These are phyloP conservation scores for Chlamydomonas schloesseri DNA, from an alignment of 139 green algal species.

Conservation along the genomic window DNA sequence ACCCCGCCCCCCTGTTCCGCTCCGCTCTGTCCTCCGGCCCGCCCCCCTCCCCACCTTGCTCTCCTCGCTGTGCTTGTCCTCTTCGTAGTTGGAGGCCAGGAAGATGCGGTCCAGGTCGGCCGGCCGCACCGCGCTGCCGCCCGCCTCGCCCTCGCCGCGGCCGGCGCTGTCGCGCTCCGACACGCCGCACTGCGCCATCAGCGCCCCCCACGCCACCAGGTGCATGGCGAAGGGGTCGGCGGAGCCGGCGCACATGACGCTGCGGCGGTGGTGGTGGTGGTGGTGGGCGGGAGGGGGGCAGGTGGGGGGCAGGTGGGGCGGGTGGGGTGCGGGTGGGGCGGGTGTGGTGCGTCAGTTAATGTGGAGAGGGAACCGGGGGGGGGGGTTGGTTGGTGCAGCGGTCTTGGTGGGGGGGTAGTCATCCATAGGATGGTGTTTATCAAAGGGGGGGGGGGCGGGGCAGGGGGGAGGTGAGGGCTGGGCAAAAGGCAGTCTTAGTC, in stretches of 20 bases:
- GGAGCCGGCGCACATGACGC: conserved; percentile 17
- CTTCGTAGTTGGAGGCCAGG: conserved; percentile 62
- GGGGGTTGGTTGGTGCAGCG: too few relatives aligned
- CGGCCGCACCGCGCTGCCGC: conserved; percentile 50
- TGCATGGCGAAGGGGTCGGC: conserved; percentile 52
- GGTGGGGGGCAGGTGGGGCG: too few relatives aligned
- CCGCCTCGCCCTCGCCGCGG: conserved; percentile 40
- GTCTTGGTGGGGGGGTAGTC: too few relatives aligned
- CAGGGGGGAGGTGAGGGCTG: too few relatives aligned
- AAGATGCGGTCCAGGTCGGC: conserved; percentile 75
- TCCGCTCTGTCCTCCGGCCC: neutral
- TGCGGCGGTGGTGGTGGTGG: neutral
- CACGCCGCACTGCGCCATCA: conserved; percentile 47
- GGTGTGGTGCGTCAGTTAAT: too few relatives aligned
- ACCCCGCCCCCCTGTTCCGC: too few relatives aligned
- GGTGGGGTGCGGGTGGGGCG: too few relatives aligned
- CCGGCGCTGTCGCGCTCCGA: neutral
- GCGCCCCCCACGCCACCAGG: conserved; percentile 58
- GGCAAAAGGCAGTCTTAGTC: too few relatives aligned
- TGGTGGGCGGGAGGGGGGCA: too few relatives aligned
- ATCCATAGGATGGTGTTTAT: too few relatives aligned
- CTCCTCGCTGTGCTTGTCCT: conserved; percentile 35
- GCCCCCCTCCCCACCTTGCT: conserved; percentile 7
- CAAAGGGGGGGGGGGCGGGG: too few relatives aligned
- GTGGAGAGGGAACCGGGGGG: too few relatives aligned